These are phyloP conservation scores for Calocybe cyanea DNA, from an alignment of 768 basidiomycete species.

Conservation along the genomic window DNA sequence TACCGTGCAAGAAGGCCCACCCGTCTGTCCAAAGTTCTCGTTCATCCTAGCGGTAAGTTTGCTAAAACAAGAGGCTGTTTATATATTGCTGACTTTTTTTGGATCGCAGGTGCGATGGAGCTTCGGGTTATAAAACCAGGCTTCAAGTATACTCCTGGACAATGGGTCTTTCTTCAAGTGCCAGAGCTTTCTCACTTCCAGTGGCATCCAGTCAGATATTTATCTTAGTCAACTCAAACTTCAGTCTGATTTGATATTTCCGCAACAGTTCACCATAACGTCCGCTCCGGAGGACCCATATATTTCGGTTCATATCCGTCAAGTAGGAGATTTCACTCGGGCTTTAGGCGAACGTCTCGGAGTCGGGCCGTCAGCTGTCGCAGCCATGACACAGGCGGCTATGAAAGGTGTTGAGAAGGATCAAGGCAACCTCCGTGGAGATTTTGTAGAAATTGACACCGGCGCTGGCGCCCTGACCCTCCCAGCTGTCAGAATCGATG, in stretches of 20 bases:
- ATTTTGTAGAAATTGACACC: conserved; percentile 77
- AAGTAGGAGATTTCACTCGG: conserved; percentile 87
- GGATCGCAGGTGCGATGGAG: conserved; percentile 76
- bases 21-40: conserved; percentile 76
- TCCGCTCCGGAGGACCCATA: conserved; percentile 94
- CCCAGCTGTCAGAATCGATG: conserved; percentile 76
- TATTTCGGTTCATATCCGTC: conserved; percentile 88
- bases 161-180: conserved; percentile 89
- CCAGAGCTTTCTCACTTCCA: conserved; percentile 82
- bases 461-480: conserved; percentile 45
- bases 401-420: conserved; percentile 75
- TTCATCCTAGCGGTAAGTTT: conserved; percentile 78
- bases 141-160: conserved; percentile 88
- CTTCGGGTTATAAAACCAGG: conserved; percentile 88
- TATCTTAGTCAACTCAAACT: not conserved
- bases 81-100: conserved; percentile 4
- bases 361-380: conserved; percentile 72
- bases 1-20: conserved; percentile 78
- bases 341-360: conserved; percentile 85
- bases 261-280: conserved; percentile 81
- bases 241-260: conserved; percentile 3
- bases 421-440: conserved; percentile 58
- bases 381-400: conserved; percentile 72
- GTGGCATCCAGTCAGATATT: conserved; percentile 88
- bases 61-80: not conserved